A percentile compares a stretch with the other conserved stretches of the same genome.
Conservation (phyloP, 202 grass and related monocot species). For the Schoenoplectus tabernaemontani region DNA sequence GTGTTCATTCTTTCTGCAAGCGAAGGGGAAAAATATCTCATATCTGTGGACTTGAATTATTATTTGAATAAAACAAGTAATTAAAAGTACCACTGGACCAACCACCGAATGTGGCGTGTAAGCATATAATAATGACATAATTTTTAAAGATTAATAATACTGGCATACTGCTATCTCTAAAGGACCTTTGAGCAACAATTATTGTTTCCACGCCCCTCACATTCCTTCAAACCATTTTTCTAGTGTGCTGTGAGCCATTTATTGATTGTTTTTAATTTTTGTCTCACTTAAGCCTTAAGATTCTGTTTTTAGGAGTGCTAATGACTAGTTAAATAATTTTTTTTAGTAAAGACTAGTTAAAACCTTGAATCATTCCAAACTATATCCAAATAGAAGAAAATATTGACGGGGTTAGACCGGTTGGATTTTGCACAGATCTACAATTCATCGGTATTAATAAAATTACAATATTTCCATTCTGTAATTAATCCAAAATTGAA, state of each 20-base stretch:
- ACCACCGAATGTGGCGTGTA: slow-evolving; percentile 4
- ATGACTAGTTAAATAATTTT: not conserved
- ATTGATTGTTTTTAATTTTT: not conserved
- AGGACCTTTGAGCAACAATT: slow-evolving; percentile 3
- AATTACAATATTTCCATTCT: too few relatives aligned
- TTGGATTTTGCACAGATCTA: too few relatives aligned
- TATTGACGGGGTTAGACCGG: too few relatives aligned
- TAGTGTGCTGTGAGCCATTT: not conserved
- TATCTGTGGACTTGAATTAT: not conserved
- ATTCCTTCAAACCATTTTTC: not conserved
- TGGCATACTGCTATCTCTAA: not conserved
- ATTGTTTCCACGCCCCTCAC: slow-evolving; percentile 1
- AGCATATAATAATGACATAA: slow-evolving; percentile 8
- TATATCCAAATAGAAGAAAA: not conserved
- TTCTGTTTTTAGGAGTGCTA: not conserved
- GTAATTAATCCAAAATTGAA: too few relatives aligned
- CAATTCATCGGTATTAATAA: too few relatives aligned
- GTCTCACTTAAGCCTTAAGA: not conserved
- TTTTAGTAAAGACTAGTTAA: not conserved
- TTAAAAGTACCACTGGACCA: not conserved
- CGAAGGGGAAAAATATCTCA: not conserved
- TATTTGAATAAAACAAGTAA: not conserved
- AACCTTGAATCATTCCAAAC: not conserved
- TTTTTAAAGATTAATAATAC: not conserved
- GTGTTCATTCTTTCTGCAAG: not conserved